Conservation (phyloP, 495 filamentous ascomycete genomes). For the Saxophila tyrrhenica region DNA sequence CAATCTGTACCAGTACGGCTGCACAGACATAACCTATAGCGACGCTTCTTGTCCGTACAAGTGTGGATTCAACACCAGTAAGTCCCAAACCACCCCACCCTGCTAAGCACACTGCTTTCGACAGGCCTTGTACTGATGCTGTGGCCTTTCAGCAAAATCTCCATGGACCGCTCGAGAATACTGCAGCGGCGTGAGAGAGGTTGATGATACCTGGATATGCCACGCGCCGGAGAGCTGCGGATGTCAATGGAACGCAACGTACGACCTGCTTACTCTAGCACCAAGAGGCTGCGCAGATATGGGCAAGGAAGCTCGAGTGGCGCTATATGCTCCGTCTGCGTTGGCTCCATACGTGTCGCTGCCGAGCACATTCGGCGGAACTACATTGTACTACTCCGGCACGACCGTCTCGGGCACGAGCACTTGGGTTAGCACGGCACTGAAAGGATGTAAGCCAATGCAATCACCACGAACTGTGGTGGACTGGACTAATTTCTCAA, state of each 20-base stretch:
- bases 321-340: slow-evolving; percentile 8
- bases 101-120: too few species aligned
- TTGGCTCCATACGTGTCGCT: slow-evolving; percentile 6
- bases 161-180: slow-evolving; percentile 8
- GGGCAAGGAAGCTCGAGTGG: slow-evolving; percentile 11
- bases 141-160: background rate
- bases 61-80: slow-evolving; percentile 13
- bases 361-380: slow-evolving; percentile 3
- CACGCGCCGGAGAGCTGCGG: slow-evolving; percentile 14
- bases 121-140: background rate
- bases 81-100: background rate
- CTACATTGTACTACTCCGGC: slow-evolving; percentile 3
- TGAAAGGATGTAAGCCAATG: background rate
- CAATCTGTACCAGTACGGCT: slow-evolving; percentile 14
- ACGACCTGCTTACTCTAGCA: background rate
- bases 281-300: slow-evolving; percentile 10
- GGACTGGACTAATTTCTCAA: background rate
- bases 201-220: slow-evolving; percentile 10
- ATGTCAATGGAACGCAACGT: slow-evolving; percentile 4
- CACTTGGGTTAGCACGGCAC: background rate
- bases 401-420: background rate
- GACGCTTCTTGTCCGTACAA: slow-evolving; percentile 10
- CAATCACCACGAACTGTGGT: background rate
- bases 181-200: background rate
- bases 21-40: slow-evolving; percentile 10